A percentile compares a stretch with the other conserved stretches of the same genome.
phyloP scores from a whole-genome alignment of 108 stramenopile species.

The Nannochloropsis gaditana region DNA sequence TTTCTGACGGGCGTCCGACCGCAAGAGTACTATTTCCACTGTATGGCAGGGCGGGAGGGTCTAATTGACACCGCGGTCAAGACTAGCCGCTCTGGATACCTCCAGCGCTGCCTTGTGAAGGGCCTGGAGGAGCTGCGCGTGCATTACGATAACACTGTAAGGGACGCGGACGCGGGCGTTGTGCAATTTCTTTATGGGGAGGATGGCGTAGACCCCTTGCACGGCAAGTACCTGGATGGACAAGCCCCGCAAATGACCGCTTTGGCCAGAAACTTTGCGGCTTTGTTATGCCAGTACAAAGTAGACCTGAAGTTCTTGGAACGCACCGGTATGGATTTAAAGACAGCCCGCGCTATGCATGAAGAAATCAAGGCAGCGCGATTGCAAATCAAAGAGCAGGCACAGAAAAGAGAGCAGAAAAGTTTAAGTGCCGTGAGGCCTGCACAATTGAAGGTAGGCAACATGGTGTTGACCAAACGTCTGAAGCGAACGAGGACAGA shows the following conservation, averaged over 20 bases:
- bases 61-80: constrained; percentile 87
- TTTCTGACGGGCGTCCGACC: constrained; percentile 92
- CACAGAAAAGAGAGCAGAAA: background rate
- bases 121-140: constrained; percentile 66
- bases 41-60: constrained; percentile 99
- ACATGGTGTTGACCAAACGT: background rate
- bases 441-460: background rate
- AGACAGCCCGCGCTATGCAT: constrained; percentile 21
- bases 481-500: background rate
- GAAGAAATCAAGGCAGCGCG: background rate
- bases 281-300: constrained; percentile 28
- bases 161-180: constrained; percentile 93
- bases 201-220: constrained; percentile 90
- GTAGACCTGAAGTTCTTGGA: constrained; percentile 24
- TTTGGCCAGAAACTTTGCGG: background rate
- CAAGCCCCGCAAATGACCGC: constrained; percentile 10
- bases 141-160: constrained; percentile 91
- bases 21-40: constrained; percentile 99
- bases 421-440: background rate
- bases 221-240: constrained; percentile 66
- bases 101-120: constrained; percentile 97
- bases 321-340: constrained; percentile 22
- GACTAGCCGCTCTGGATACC: constrained; percentile 94
- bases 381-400: background rate
- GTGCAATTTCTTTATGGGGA: constrained; percentile 98